phyloP scores from a whole-genome alignment of 192 early-diverging fungal genomes.

The Dissophora globulifera region DNA sequence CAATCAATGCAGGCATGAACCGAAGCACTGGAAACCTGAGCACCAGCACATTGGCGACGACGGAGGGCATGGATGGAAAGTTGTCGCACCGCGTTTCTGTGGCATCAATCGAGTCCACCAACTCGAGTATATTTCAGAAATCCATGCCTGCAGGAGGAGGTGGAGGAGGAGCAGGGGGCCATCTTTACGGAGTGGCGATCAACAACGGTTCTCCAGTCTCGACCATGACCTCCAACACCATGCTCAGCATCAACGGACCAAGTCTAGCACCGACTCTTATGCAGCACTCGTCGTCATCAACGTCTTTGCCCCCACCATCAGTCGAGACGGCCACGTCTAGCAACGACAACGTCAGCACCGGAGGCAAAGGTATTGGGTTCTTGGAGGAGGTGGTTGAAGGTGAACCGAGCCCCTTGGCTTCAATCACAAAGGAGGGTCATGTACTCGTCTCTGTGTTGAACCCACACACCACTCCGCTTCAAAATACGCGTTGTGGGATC shows the following conservation, averaged over 20 bases:
- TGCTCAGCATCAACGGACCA: conserved; percentile 48
- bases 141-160: neutral
- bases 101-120: conserved; percentile 33
- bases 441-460: conserved; percentile 13
- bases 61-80: neutral
- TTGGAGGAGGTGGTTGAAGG: conserved; percentile 6
- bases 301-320: neutral
- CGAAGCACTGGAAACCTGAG: conserved; percentile 10
- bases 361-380: conserved; percentile 14
- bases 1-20: neutral
- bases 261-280: neutral
- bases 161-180: neutral
- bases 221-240: conserved; percentile 37
- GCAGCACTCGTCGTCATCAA: neutral
- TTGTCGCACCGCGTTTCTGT: conserved; percentile 29
- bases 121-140: conserved; percentile 20
- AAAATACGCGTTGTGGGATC: conserved; percentile 37
- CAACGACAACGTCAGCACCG: neutral
- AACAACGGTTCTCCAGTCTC: conserved; percentile 29
- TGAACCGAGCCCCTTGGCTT: neutral
- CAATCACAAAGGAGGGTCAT: conserved; percentile 32
- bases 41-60: neutral
- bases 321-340: neutral
- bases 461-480: conserved; percentile 7
- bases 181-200: neutral